Evolutionary conservation across 495 filamentous ascomycete species (phyloP), one percentile per base, ranked within the genome.

Genomic region (Hypoxylon trugodes): DNA sequence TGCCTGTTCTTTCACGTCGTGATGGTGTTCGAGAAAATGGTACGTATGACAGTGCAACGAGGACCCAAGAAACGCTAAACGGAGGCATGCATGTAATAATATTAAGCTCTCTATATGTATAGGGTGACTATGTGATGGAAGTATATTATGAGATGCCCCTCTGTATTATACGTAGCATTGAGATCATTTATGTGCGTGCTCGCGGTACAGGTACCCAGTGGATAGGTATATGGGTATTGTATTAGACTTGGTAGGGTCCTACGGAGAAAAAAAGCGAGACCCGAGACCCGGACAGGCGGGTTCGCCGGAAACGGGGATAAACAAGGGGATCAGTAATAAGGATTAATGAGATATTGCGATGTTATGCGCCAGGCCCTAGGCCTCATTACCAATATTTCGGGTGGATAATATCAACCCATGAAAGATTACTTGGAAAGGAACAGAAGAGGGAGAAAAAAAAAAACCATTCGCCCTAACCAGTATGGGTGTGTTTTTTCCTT

Each of bases 181-280:
- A 41, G 32, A 48, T 58, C 32, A 33, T 45, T 40, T 50, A 16
- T 33, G 26, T 50, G 43, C 13, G 36, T 43, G 19, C 19, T 32
- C 35, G 8, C 30, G 43, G 21, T 51, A 45, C 37, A 45, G 21
- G 38, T 37, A 60, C 46, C 46, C 36, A 21, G 21, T 30, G 13
- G 19, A 52, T 36, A 19, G 37, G 28, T 30, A 47, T 41, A 43
- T 52, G 33, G n/a, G n/a, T n/a, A n/a, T n/a, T n/a, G n/a, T n/a
- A n/a, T n/a, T 33, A 35, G 50, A 32, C 37, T 32, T 32, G 52
- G 50, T 25, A 46, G 4, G 57, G 63, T 24, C 46, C 24, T 59
- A 62, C 58, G 63, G 64, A 61, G 58, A 62, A 57, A 67, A 52
- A 62, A 45, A n/a, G n/a, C 53, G 51, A 61, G 58, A 67, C 64